Evolutionary conservation across 1,284 basidiomycete genomes (phyloP).

Genomic region (Anthracocystis panici-leucophaei): DNA sequence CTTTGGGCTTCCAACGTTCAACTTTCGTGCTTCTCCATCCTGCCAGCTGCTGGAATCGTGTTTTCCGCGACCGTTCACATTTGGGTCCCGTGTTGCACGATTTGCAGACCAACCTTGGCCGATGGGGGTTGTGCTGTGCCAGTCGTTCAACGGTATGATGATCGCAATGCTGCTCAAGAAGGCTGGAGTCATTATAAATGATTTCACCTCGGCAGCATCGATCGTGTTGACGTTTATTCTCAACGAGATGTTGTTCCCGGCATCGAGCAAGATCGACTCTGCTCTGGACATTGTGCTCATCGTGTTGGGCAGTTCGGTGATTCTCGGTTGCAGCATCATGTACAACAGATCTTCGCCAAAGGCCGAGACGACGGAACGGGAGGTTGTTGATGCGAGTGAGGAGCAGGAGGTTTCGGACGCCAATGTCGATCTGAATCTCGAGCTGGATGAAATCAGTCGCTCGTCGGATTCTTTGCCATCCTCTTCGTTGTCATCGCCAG

Average conservation of each 20-base stretch:
- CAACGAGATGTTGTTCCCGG: conserved; percentile 22
- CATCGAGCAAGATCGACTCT: conserved; percentile 8
- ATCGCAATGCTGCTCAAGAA: conserved; percentile 32
- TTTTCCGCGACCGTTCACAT: conserved; percentile 3
- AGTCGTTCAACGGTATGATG: conserved; percentile 36
- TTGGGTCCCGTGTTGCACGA: conserved; percentile 21
- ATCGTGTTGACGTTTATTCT: conserved; percentile 27
- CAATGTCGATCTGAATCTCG: conserved; percentile 1
- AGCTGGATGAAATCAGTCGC: background rate
- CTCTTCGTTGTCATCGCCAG: conserved; percentile 8
- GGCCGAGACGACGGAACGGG: background rate
- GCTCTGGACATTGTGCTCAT: conserved; percentile 11
- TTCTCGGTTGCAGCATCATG: conserved; percentile 15
- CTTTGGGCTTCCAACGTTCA: conserved; percentile 48
- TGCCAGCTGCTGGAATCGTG: conserved; percentile 23
- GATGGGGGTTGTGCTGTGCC: conserved; percentile 18
- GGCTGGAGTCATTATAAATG: conserved; percentile 32
- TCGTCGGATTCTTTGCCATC: background rate
- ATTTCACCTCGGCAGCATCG: conserved; percentile 21
- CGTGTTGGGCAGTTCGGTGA: conserved; percentile 15
- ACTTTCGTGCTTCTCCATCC: conserved; percentile 33
- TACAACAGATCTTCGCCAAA: conserved; percentile 15
- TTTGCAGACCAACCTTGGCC: conserved; percentile 21
- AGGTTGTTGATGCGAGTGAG: too few species aligned
- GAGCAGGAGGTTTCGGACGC: background rate